Conservation (phyloP, 2,329 filamentous ascomycete species). For the Myrmaecium sp. region DNA sequence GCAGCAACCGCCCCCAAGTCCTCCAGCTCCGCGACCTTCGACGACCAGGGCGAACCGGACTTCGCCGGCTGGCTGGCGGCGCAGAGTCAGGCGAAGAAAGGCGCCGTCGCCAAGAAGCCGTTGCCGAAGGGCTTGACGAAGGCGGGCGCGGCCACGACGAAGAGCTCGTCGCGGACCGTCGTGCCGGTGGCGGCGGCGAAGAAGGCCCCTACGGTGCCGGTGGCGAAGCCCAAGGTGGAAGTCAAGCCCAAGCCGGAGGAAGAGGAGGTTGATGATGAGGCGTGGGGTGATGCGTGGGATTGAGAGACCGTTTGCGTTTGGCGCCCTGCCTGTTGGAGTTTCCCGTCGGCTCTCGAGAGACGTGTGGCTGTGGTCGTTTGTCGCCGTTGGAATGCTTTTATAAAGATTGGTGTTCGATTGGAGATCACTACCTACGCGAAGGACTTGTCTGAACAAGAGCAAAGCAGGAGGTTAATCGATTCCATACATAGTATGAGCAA, state of each 20-base stretch:
- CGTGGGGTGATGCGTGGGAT: constrained; percentile 5
- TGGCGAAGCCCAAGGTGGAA: constrained; percentile 14
- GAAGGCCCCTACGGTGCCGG: constrained; percentile 15
- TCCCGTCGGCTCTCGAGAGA: too few relatives aligned
- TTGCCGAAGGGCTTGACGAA: constrained; percentile 75
- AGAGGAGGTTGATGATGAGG: constrained; percentile 4
- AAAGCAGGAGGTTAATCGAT: too few relatives aligned
- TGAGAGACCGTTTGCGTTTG: too few relatives aligned
- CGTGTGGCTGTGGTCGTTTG: too few relatives aligned
- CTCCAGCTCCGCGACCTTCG: constrained; percentile 39
- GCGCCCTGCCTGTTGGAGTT: too few relatives aligned
- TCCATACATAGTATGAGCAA: too few relatives aligned
- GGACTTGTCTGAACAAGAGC: too few relatives aligned
- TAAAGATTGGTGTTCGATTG: too few relatives aligned
- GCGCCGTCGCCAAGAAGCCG: constrained; percentile 36
- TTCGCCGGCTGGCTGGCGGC: constrained; percentile 92
- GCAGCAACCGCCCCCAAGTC: constrained; percentile 13
- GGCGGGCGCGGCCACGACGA: constrained; percentile 22
- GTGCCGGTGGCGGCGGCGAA: constrained; percentile 13
- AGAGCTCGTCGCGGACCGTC: constrained; percentile 15
- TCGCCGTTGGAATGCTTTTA: too few relatives aligned
- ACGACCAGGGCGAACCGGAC: constrained; percentile 79
- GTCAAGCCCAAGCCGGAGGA: constrained; percentile 21
- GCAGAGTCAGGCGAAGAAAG: constrained; percentile 58
- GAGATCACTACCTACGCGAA: too few relatives aligned